Evolutionary conservation across 495 filamentous ascomycete genomes (phyloP), one percentile per base, ranked within the genome.

Genomic region (Penicillium silybi): DNA sequence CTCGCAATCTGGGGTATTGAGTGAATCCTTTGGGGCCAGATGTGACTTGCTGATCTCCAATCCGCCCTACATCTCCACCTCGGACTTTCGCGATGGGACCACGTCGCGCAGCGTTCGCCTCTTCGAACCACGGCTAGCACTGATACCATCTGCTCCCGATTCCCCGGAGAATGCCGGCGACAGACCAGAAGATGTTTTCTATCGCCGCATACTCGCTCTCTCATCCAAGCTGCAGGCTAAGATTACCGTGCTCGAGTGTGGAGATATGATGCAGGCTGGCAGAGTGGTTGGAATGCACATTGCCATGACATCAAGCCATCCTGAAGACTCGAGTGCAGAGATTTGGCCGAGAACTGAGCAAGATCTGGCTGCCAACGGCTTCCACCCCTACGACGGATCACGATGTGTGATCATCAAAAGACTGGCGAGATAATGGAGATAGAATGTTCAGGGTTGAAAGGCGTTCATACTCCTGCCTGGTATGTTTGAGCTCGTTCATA

Each of bases 21-120:
- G 10, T 25, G 41, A 13, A 17, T 15, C 7, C 6, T 35, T 18
- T 6, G 46, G 11, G 6, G 3, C 44, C 17, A 46, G 37, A 20
- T 82, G 78, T 50, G 87, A 95, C 55, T 62, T 98, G n/a, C 64
- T 98, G 0, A 81, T 90, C 27, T 83, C 86, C 4, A 98, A 98
- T 67, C 93, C 93, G 10, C 93, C 93, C 0, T 97, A 98, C 66
- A 86, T 98, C 42, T 92, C 91, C 10, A 62, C 65, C 0, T 16
- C 45, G 0, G 72, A 74, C 1, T 95, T 87, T 56, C 54, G 58
- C 2, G 70, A 63, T 10, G 77, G 73, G 3, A 80, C 74, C 0
- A 90, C 87, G 0, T 71, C 77, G 0, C 81, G 86, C 41, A 88
- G 84, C 22, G 93, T 97, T 22, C 77, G 92, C 4, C 81, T 80